Conservation (phyloP, 768 basidiomycete genomes). For the Rubroboletus satanas region DNA sequence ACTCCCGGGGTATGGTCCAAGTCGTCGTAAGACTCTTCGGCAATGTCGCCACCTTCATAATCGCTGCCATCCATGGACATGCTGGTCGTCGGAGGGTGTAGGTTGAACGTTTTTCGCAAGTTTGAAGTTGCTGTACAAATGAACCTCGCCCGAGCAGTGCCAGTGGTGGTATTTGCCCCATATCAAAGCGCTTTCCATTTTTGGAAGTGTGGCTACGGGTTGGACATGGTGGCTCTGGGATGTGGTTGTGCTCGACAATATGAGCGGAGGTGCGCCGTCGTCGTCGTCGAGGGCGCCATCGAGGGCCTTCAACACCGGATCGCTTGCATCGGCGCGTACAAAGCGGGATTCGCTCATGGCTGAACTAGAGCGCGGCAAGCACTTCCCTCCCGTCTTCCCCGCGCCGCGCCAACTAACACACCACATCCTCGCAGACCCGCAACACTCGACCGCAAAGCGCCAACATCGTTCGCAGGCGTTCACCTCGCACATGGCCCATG, state of each 20-base stretch:
- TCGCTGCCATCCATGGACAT: constrained; percentile 20
- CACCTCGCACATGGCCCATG: constrained; percentile 55
- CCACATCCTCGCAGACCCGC: constrained; percentile 45
- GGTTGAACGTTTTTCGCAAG: background rate
- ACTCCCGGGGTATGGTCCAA: background rate
- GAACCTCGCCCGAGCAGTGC: too few relatives aligned
- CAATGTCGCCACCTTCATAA: constrained; percentile 13
- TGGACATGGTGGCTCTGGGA: background rate
- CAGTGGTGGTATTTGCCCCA: too few relatives aligned
- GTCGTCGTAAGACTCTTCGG: constrained; percentile 19
- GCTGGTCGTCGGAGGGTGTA: background rate
- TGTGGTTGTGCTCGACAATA: background rate
- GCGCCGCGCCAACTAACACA: background rate
- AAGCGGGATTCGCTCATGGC: constrained; percentile 68
- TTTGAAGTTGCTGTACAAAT: constrained; percentile 4
- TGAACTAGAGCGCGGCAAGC: constrained; percentile 60
- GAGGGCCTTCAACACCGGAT: background rate
- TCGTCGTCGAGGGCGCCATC: constrained; percentile 19
- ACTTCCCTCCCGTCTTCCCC: too few relatives aligned
- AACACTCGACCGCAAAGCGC: constrained; percentile 62
- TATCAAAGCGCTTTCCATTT: background rate
- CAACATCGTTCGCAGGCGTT: constrained; percentile 63
- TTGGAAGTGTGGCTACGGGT: background rate
- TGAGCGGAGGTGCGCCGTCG: constrained; percentile 10
- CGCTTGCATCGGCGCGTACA: constrained; percentile 19